Conservation (phyloP, 2,329 filamentous ascomycete species). For the Aspergillus caelatus region DNA sequence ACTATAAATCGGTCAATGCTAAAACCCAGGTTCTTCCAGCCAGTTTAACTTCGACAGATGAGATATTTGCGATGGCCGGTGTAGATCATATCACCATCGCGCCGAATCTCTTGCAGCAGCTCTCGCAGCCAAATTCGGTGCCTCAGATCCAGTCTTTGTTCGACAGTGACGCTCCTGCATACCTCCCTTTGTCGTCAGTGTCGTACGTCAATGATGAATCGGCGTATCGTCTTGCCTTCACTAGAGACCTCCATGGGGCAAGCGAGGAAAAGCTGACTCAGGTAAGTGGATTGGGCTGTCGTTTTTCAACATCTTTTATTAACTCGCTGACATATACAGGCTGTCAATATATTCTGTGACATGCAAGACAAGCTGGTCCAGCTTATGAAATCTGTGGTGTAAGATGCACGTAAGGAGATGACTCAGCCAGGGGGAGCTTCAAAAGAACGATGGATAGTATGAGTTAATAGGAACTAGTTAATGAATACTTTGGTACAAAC, state of each 20-base stretch:
- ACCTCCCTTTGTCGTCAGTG: slow-evolving; percentile 20
- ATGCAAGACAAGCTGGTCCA: slow-evolving; percentile 58
- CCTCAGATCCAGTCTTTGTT: slow-evolving; percentile 36
- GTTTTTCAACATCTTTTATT: background rate
- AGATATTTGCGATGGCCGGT: slow-evolving; percentile 62
- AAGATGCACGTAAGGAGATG: background rate
- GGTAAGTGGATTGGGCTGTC: slow-evolving; percentile 29
- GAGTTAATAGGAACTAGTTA: background rate
- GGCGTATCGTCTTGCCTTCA: slow-evolving; percentile 56
- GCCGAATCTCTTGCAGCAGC: slow-evolving; percentile 53
- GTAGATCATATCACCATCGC: slow-evolving; percentile 63
- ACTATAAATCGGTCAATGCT: slow-evolving; percentile 49
- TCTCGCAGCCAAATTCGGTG: slow-evolving; percentile 45
- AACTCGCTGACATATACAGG: slow-evolving; percentile 24
- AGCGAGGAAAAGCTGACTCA: slow-evolving; percentile 55
- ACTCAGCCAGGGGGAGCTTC: no score
- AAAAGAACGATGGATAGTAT: background rate
- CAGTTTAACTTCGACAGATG: slow-evolving; percentile 59
- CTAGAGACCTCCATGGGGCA: slow-evolving; percentile 40
- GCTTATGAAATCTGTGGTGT: slow-evolving; percentile 20
- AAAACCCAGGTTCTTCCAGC: slow-evolving; percentile 59
- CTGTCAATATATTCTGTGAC: slow-evolving; percentile 61
- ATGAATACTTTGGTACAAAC: background rate
- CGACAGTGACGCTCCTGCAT: slow-evolving; percentile 18
- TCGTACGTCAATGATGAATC: slow-evolving; percentile 46